Evolutionary conservation across 352 stramenopile species (phyloP), one percentile per base, ranked within the genome.

Genomic region (Thalassiosira oceanica): DNA sequence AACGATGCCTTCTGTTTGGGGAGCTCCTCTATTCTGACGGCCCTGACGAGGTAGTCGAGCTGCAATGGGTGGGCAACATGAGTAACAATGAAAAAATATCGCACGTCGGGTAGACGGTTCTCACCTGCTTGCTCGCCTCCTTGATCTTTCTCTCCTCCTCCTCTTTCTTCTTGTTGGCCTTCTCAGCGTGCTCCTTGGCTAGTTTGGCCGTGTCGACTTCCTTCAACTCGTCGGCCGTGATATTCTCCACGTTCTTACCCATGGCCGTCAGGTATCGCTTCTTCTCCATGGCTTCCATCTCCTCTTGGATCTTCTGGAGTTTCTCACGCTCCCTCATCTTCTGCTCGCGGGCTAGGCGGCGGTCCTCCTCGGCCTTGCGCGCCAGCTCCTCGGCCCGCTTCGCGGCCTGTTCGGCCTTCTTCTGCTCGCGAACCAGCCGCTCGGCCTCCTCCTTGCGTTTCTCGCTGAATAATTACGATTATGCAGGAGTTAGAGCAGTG

Each of bases 361-460:
- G 48, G 37, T 96, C 93, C 80, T 97, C 94, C 80, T 98, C 96
- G 63, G 92, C 93, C 74, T 96, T 95, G 61, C 95, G 93, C 60
- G 94, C 95, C 51, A 96, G 89, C 18, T 92, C 83, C 58, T 97
- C 94, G 36, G 92, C 68, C 18, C 69, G 77, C 26, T 85, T 85
- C 35, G 94, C 84, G 23, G 88, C 69, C 42, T 92, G 89, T 31
- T 97, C 79, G 39, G 87, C 88, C 56, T 93, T 91, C 24, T 93
- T 60, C 55, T 95, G 94, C 57, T 97, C 94, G 71, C 97, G 92
- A 66, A 95, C 90, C 49, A 96, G 68, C 18, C 94, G 91, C 73
- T 98, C 95, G 0, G 95, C 85, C 69, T 97, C 94, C 76, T 98
- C 95, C 80, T 99, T 99, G 33, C 96, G 93, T 62, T 94, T 93